These are phyloP conservation scores for Apophysomyces elegans DNA, from an alignment of 371 early-diverging fungal species.

Conservation along the genomic window DNA sequence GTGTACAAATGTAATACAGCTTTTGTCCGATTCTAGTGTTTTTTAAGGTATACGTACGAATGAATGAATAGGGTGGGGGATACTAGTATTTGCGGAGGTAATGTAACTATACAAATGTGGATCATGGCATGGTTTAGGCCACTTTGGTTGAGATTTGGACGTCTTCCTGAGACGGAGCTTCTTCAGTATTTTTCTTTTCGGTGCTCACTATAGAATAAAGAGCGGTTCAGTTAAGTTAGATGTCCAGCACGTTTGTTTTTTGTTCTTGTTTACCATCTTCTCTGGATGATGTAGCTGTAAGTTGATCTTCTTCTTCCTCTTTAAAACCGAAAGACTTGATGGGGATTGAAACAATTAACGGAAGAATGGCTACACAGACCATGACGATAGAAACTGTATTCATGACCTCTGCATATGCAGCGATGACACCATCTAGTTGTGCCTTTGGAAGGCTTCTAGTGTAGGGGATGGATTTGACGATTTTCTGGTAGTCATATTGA, in stretches of 20 bases:
- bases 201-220: not conserved
- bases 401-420: conserved; percentile 39
- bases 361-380: conserved; percentile 23
- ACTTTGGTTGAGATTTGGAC: not conserved
- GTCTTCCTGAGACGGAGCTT: not conserved
- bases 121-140: not conserved
- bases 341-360: conserved; percentile 18
- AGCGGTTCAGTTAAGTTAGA: no score
- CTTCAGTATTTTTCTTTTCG: not conserved
- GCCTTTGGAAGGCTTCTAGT: conserved; percentile 31
- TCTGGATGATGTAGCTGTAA: not conserved
- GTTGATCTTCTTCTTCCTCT: conserved; percentile 16
- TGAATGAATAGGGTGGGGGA: not conserved
- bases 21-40: no score
- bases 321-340: conserved; percentile 21
- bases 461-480: conserved; percentile 22
- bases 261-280: not conserved
- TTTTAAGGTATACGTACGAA: not conserved
- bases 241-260: no score
- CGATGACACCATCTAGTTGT: conserved; percentile 28
- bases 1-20: no score
- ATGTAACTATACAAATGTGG: not conserved
- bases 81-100: not conserved
- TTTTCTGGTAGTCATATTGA: conserved; percentile 33
- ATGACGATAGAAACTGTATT: conserved; percentile 30